These are phyloP conservation scores for Rhodamnia argentea DNA, from an alignment of 345 rosid genomes.

Conservation along the genomic window DNA sequence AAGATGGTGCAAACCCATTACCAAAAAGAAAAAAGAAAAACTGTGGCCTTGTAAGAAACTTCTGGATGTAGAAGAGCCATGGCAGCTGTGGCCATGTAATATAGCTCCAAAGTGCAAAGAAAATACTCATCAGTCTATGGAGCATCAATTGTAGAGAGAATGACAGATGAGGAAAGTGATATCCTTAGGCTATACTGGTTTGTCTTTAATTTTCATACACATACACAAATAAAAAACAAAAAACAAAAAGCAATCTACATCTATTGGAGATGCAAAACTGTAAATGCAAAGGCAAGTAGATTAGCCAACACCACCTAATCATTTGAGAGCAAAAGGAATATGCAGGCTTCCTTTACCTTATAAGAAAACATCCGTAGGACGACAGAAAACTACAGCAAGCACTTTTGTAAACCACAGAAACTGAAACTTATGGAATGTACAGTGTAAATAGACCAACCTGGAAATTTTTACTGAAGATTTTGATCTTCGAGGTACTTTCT, in stretches of 20 bases:
- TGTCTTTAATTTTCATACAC: background rate
- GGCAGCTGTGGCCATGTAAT: background rate
- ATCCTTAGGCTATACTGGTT: background rate
- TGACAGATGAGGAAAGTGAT: background rate
- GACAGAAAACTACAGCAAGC: background rate
- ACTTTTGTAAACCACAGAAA: background rate
- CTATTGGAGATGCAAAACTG: background rate
- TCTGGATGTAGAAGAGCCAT: background rate
- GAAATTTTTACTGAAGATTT: slow-evolving; percentile 83
- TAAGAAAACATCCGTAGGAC: background rate
- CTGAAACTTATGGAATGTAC: background rate
- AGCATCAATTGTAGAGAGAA: background rate
- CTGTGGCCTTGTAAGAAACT: background rate
- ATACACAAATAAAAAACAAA: background rate
- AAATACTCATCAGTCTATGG: background rate
- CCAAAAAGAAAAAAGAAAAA: background rate
- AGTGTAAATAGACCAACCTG: slow-evolving; percentile 41
- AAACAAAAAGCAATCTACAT: background rate
- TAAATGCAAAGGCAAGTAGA: background rate
- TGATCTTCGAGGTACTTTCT: slow-evolving; percentile 90
- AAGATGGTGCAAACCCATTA: background rate
- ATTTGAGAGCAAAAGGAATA: background rate
- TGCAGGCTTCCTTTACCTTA: background rate
- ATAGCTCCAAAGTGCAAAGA: background rate
- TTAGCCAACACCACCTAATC: background rate